phyloP scores from a whole-genome alignment of 2,329 filamentous ascomycete species.

The Apiospora rasikravindrae region DNA sequence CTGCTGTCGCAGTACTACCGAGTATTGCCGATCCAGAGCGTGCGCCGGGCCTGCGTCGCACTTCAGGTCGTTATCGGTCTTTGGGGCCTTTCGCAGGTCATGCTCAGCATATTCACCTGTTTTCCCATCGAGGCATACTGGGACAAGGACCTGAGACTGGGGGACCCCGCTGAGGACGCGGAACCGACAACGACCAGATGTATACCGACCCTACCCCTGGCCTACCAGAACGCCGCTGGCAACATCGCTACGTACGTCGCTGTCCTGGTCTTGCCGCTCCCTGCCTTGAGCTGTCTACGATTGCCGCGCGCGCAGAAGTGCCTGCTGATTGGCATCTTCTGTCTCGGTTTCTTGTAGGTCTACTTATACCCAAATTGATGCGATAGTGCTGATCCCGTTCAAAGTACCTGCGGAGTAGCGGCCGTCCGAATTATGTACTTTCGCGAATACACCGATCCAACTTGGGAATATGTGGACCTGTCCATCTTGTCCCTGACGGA shows the following conservation, averaged over 20 bases:
- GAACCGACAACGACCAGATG: not conserved
- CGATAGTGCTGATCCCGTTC: not conserved
- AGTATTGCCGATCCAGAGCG: constrained; percentile 35
- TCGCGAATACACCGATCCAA: not conserved
- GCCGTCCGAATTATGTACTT: constrained; percentile 28
- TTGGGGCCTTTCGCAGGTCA: constrained; percentile 35
- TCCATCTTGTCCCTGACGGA: constrained; percentile 14
- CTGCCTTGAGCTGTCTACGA: constrained; percentile 32
- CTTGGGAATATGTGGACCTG: constrained; percentile 7
- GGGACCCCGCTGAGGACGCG: too few relatives aligned
- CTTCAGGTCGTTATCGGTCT: constrained; percentile 35
- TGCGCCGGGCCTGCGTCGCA: constrained; percentile 30
- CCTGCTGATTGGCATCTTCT: constrained; percentile 35
- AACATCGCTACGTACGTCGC: constrained; percentile 36
- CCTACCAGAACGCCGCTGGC: constrained; percentile 35
- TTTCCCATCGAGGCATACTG: constrained; percentile 36
- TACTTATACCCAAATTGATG: not conserved
- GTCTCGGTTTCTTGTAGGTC: constrained; percentile 22
- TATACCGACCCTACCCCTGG: not conserved
- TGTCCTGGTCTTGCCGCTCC: constrained; percentile 34
- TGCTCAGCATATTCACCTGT: constrained; percentile 35
- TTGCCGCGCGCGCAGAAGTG: constrained; percentile 31
- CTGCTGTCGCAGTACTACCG: constrained; percentile 46
- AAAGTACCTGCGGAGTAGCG: not conserved
- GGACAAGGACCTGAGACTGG: constrained; percentile 25